Base-by-base conservation (phyloP, 139 green algal genomes). In the Gonium pectorale region DNA sequence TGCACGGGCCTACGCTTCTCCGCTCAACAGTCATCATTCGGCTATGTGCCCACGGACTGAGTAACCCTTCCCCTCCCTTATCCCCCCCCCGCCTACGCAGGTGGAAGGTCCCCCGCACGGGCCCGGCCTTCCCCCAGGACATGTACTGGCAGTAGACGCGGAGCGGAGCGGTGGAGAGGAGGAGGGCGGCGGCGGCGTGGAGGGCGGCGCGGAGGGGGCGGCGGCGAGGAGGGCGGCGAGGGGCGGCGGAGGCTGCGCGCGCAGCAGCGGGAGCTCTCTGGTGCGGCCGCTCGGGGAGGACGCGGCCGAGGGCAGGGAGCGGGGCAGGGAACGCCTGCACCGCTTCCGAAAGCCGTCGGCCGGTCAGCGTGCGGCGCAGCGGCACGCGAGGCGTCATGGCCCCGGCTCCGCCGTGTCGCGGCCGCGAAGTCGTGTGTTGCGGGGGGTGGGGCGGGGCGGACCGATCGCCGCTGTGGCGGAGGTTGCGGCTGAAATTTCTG, bases 41-140 rank as follows among this genome's bases (percentile, higher is more conserved):
- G n/a, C n/a, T n/a, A n/a, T n/a, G n/a, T n/a, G n/a, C n/a, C n/a
- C n/a, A n/a, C n/a, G n/a, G n/a, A n/a, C n/a, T n/a, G 5, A 64
- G 19, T 27, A 33, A 31, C 56, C 56, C 56, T 11, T 64, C 11
- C 35, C 9, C 64, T 17, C 35, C 3, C 64, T 17, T 6, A 9
- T 2, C 35, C 64, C 35, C 35, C 15, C 13, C 64, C 43, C 13
- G 5, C 31, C 71, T 49, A n/a, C 73, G 49, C 86, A 93, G 90
- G 79, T 96, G 94, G 93, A 94, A 90, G 49, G 88, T 95, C 40
- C 90, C 94, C 17, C 85, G 93, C 44, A 93, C 89, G 43, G 93
- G 91, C 3, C 90, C 88, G 33, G 86, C 89, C 35, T 91, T 91
- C 82, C 79, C 89, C 15, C 89, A 94, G 46, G 89, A 91, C 63